Evolutionary conservation across 257 asterid species (phyloP), one percentile per base, ranked within the genome.

Genomic region (Rhazya stricta): DNA sequence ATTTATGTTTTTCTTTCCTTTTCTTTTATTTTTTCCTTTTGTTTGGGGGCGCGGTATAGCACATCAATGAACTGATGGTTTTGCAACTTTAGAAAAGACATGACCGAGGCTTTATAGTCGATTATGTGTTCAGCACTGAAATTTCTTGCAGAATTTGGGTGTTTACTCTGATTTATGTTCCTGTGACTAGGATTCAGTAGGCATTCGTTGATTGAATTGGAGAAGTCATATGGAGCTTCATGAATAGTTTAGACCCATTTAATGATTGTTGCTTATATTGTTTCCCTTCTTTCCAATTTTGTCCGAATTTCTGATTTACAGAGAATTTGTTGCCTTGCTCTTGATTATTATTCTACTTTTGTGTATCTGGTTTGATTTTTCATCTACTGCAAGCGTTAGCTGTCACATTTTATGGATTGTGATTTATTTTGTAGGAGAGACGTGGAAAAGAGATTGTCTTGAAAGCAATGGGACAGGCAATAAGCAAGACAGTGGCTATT

Each of bases 391-490:
- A 30, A 60, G 16, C 23, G 32, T 23, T 65, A 57, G 42, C 30
- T 42, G 21, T 60, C 8, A 45, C 12, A 27, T 50, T 46, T 4
- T 18, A 15, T 45, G 16, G 58, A 51, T 50, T 37, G 3, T 32
- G 57, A 9, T 46, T 11, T 23, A 25, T 57, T 57, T 18, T 82
- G 50, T 82, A 93, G 98, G 98, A 93, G 85, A 84, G 89, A 79
- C 87, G 67, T 78, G 93, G 83, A n/a, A 83, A 69, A 76, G 96
- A 93, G 86, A 91, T 91, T 78, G 96, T 91, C 74, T 82, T 93
- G 86, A 93, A 91, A 85, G 98, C 97, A 74, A 93, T 91, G 98
- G 98, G 98, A 13, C 96, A 90, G 81, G 98, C 97, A 11, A 90
- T 93, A 77, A 91, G 91, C 90, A 93, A 90, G 89, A 84, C 96